Conservation (phyloP, 2,329 filamentous ascomycete species). For the Byssothecium circinans region DNA sequence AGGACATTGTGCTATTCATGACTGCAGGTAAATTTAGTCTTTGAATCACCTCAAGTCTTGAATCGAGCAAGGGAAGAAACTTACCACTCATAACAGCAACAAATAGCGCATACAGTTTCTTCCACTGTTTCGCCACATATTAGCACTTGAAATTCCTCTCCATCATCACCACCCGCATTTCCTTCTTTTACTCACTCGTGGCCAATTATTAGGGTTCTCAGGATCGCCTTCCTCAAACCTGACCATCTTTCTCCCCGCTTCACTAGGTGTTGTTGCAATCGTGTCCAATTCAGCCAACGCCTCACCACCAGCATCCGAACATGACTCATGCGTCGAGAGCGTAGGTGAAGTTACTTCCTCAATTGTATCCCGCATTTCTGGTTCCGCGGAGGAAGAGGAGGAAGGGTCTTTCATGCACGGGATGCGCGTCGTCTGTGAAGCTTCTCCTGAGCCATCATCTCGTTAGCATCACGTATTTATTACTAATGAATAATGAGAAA, state of each 20-base stretch:
- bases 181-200: conserved; percentile 18
- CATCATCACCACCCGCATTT: background rate
- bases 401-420: background rate
- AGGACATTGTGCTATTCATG: conserved; percentile 69
- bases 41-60: background rate
- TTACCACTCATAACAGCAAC: conserved; percentile 59
- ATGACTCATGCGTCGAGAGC: background rate
- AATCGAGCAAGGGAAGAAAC: conserved; percentile 2
- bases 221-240: conserved; percentile 45
- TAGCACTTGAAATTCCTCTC: background rate
- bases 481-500: too few species aligned
- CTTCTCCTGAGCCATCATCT: too few species aligned
- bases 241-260: conserved; percentile 31
- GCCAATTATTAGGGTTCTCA: conserved; percentile 49
- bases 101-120: conserved; percentile 58
- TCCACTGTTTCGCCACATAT: conserved; percentile 43
- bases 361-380: background rate
- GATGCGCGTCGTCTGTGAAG: background rate
- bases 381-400: background rate
- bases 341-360: background rate
- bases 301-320: background rate
- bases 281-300: too few species aligned
- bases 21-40: conserved; percentile 16
- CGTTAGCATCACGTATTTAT: conserved; percentile 7
- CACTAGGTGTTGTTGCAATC: conserved; percentile 2